Conservation (phyloP, 805 yeast species). For the Metschnikowia aberdeeniae region DNA sequence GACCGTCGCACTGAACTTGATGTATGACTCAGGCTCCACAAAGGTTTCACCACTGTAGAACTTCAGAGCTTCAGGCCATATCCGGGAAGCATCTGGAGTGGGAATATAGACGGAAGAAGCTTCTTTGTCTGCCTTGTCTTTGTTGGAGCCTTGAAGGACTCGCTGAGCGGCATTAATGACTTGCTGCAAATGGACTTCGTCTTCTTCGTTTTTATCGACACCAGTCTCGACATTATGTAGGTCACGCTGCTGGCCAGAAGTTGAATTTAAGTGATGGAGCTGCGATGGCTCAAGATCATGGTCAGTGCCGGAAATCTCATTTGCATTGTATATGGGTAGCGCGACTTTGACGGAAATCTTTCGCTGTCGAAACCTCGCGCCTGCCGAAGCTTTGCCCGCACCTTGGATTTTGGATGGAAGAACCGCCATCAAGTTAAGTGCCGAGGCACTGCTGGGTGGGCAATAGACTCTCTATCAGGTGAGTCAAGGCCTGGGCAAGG, state of each 20-base stretch:
- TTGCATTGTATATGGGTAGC: constrained; percentile 68
- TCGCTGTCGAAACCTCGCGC: constrained; percentile 86
- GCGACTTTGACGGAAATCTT: constrained; percentile 91
- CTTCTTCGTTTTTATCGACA: constrained; percentile 96
- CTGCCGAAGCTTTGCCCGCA: constrained; percentile 34
- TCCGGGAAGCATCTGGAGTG: constrained; percentile 88
- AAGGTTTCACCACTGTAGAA: constrained; percentile 64
- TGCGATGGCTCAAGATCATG: constrained; percentile 41
- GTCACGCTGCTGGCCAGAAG: constrained; percentile 75
- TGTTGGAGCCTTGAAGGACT: constrained; percentile 42
- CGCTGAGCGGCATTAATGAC: constrained; percentile 79
- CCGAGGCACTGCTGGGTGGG: constrained; percentile 10
- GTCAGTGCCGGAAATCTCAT: constrained; percentile 78
- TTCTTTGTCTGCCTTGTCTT: constrained; percentile 23
- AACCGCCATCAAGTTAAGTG: constrained; percentile 32
- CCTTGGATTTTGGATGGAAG: constrained; percentile 35
- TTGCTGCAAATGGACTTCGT: constrained; percentile 90
- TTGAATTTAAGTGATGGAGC: constrained; percentile 35
- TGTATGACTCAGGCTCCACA: constrained; percentile 70
- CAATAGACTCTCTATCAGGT: constrained; percentile 1
- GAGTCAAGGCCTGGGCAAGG: constrained; percentile 2
- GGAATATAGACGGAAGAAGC: constrained; percentile 70
- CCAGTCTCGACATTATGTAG: constrained; percentile 91
- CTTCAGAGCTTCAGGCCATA: constrained; percentile 73
- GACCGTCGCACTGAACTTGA: constrained; percentile 90